These are phyloP conservation scores for Eremothecium sinecaudum DNA, from an alignment of 1,139 yeast species.

Conservation along the genomic window DNA sequence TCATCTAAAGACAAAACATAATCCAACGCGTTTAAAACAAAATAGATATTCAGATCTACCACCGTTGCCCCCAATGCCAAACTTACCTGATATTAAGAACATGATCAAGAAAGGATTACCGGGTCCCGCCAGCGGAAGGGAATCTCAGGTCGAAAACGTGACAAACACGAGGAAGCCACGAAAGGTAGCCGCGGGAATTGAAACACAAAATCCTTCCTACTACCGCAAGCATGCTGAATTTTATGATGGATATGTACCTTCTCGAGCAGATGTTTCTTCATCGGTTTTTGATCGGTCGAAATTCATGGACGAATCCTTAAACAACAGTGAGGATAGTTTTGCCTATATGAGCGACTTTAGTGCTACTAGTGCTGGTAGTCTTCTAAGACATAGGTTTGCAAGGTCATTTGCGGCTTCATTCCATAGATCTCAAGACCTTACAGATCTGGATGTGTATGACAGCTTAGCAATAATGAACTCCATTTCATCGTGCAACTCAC, in stretches of 20 bases:
- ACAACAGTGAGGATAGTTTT: conserved; percentile 31
- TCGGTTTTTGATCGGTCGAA: conserved; percentile 11
- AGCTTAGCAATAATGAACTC: not conserved
- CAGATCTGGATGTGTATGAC: conserved; percentile 6
- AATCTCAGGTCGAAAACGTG: too few species aligned
- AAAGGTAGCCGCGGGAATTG: too few species aligned
- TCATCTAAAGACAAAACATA: too few species aligned
- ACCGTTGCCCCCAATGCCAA: too few species aligned
- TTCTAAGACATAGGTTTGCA: conserved; percentile 59
- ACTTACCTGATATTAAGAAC: too few species aligned
- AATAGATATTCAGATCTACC: too few species aligned
- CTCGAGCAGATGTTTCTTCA: not conserved
- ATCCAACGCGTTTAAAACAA: too few species aligned
- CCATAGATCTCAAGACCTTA: conserved; percentile 19
- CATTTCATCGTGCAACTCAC: too few species aligned
- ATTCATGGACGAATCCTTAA: conserved; percentile 24
- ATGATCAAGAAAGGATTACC: too few species aligned
- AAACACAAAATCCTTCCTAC: too few species aligned
- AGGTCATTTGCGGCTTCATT: conserved; percentile 31
- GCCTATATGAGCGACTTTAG: conserved; percentile 54
- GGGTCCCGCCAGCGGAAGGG: too few species aligned
- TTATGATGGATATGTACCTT: not conserved
- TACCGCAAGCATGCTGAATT: not conserved
- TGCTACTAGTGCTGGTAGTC: conserved; percentile 86
- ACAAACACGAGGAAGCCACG: too few species aligned